Evolutionary conservation across 352 stramenopile species (phyloP), one percentile per base, ranked within the genome.

Genomic region (Globisporangium carolinianum): DNA sequence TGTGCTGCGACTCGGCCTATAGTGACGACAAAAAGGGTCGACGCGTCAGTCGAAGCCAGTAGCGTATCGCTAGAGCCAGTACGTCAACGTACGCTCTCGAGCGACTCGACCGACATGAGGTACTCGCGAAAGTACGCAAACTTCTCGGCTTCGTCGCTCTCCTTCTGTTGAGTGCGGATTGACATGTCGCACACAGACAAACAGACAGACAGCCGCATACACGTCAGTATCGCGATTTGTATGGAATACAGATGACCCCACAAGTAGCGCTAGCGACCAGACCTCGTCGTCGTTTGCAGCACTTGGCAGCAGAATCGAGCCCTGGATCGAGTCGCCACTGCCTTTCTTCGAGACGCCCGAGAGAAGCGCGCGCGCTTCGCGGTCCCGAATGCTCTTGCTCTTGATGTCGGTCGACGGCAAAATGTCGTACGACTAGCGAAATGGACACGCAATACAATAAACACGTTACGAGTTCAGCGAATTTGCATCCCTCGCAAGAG

Each of bases 81-180:
- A 52, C 6, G 17, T 8, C 35, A 45, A 84, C 81, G 60, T 76
- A 91, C 81, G 52, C 66, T 83, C 46, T 89, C 79, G 32, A 91
- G 75, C 24, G 67, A 69, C 36, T 89, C 71, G 51, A 89, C 74
- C 37, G 79, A 75, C 65, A 91, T 71, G 53, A 87, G 72, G 57
- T 94, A 94, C 54, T 94, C 84, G 60, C 84, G 80, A 51, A 85
- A 87, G 58, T 85, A 94, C 2, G 74, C 79, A 55, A 91, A 94
- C 66, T 91, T 94, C 55, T 94, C 82, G 18, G 60, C 69, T 12
- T 61, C 80, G 47, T 62, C 70, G 36, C 58, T 69, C 24, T 86
- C 77, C 68, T 90, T 70, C 58, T 60, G 36, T 49, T 62, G 62
- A 11, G 24, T 14, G 18, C 15, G 39, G 6, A 24, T 35, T 4